Base-by-base conservation (phyloP, 1,284 basidiomycete genomes). In the Rhodotorula sp. region DNA sequence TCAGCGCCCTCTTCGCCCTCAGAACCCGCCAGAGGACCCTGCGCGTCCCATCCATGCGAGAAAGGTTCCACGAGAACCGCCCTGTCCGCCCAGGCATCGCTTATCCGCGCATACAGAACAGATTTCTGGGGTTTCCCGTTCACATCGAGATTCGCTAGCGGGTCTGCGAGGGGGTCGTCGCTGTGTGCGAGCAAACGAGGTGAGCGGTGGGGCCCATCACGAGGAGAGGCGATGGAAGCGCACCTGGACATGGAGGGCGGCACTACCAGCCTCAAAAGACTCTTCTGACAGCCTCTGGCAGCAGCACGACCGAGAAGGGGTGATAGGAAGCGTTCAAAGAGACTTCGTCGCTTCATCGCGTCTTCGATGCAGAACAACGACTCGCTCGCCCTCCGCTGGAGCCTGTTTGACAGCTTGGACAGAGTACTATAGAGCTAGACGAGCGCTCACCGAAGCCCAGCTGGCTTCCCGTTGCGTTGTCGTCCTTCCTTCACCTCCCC, bases 31-130 rank as follows among this genome's bases (percentile, higher is more conserved):
- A 24, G 30, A 9, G 55, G n/a, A 4, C 39, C 24, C 7, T 11
- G 32, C 34, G 57, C 53, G 30, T 34, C 29, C 62, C 68, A 67
- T 8, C 30, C 46, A 19, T 59, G 39, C 13, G 51, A 20, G 57
- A 70, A 70, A 1, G 68, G 68, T 22, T 62, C 39, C 0, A 66
- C 62, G 44, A 67, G 59, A 4, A 68, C 48, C 7, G 39, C 39
- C 39, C 19, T 44, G 47, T 70, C 65, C 8, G 62, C 60, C 47
- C 29, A 58, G 5, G 30, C 6, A 1, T 29, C 4, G 11, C 15
- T 22, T 17, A 7, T 44, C 4, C n/a, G 4, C 24, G 48, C 15
- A 3, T n/a, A 39, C 1, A 24, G 3, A 17, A 44, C 24, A 0
- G 29, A 6, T 19, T 27, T 11, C 22, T 29, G 4, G 4, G 29